A percentile compares a stretch with the other conserved stretches of the same genome.
Conservation (phyloP, 129 eudicot genomes). For the Logfia minima region DNA sequence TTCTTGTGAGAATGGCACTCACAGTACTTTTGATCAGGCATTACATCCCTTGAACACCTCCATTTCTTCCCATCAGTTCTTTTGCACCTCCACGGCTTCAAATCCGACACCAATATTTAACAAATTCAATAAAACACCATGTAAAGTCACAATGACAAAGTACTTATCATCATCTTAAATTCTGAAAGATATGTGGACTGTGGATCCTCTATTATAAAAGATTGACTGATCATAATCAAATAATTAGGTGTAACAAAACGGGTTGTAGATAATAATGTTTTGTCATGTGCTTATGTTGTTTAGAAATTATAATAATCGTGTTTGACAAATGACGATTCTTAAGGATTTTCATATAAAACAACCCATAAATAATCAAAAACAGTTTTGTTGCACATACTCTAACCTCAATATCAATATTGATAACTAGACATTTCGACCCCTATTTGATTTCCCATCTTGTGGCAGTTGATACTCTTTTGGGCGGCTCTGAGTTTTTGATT, state of each 20-base stretch:
- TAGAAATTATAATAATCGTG: background rate
- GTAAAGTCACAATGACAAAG: background rate
- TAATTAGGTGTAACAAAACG: background rate
- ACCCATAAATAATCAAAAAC: too few species aligned
- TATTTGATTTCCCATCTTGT: too few species aligned
- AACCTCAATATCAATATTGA: too few species aligned
- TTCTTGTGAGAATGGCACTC: slow-evolving; percentile 66
- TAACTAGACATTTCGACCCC: too few species aligned
- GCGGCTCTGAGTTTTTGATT: too few species aligned
- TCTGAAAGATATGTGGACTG: too few species aligned
- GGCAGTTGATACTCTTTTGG: too few species aligned
- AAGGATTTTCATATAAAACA: too few species aligned
- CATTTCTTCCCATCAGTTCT: slow-evolving; percentile 83
- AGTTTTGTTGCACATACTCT: too few species aligned
- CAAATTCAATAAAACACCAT: background rate
- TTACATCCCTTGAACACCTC: slow-evolving; percentile 67
- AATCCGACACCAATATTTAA: slow-evolving; percentile 39
- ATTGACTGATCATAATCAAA: background rate
- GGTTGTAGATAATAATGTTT: background rate
- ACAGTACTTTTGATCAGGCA: slow-evolving; percentile 67
- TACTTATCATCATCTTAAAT: background rate
- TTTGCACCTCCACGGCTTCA: slow-evolving; percentile 73
- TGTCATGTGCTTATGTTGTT: background rate
- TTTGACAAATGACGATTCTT: too few species aligned
- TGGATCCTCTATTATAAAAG: too few species aligned